Conservation (phyloP, 2,329 filamentous ascomycete species). For the Botrytis sinoallii region DNA sequence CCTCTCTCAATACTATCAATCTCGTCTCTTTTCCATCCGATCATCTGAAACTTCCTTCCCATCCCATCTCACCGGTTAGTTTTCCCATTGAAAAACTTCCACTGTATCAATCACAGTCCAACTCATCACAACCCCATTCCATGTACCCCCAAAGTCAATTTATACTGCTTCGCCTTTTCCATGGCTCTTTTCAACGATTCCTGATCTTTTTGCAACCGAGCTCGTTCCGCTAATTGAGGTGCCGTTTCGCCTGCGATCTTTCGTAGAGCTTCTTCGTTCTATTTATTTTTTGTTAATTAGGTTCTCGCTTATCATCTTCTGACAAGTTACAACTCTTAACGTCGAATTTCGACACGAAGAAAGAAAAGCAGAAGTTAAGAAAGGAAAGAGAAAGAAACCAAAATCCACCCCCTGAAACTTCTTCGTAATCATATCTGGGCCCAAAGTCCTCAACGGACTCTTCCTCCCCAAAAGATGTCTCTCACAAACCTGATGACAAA, state of each 20-base stretch:
- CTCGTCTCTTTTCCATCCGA: not conserved
- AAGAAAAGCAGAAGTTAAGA: not conserved
- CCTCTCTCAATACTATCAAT: no score
- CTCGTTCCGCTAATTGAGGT: not conserved
- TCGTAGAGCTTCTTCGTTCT: not conserved
- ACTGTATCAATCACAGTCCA: not conserved
- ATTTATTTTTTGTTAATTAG: not conserved
- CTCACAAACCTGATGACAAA: conserved; percentile 28
- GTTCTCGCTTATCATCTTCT: not conserved
- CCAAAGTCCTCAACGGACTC: conserved; percentile 24
- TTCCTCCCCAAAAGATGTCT: conserved; percentile 25
- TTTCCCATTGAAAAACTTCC: accelerated
- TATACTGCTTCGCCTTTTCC: conserved; percentile 1
- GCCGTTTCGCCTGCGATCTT: conserved; percentile 3
- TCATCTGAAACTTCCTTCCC: no score
- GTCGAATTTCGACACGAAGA: not conserved
- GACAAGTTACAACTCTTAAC: not conserved
- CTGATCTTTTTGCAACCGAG: not conserved
- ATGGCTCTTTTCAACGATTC: not conserved
- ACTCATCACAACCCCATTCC: not conserved
- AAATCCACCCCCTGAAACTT: not conserved
- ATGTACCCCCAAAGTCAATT: not conserved
- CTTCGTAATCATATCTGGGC: conserved; percentile 13
- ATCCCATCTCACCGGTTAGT: not conserved
- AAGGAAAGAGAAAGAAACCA: not conserved